A percentile compares a stretch with the other conserved stretches of the same genome.
Evolutionary conservation across 2,329 filamentous ascomycete genomes (phyloP).

Genomic region (Ascochyta clinopodiicola): DNA sequence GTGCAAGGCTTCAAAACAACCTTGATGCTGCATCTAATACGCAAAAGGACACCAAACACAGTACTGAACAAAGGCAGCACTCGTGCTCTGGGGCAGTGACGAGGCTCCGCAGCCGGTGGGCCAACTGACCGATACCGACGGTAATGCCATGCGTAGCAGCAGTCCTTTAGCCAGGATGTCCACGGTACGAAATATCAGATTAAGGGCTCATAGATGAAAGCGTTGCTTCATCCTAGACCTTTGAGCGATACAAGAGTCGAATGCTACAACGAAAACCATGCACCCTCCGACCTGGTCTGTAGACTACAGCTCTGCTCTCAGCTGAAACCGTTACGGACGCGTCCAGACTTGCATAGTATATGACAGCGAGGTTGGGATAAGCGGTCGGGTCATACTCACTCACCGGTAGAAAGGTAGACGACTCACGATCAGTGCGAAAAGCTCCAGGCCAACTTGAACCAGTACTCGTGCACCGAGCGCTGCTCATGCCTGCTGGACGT

Average conservation of each 20-base stretch:
- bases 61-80: not conserved
- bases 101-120: not conserved
- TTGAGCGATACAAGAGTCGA: not conserved
- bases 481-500: not conserved
- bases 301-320: not conserved
- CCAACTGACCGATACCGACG: not conserved
- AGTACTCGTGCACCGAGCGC: not conserved
- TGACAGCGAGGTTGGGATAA: not conserved
- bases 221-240: not conserved
- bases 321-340: not conserved
- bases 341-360: not conserved
- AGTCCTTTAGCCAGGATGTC: not conserved
- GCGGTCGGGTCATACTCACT: not conserved
- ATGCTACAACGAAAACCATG: not conserved
- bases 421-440: not conserved
- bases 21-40: not conserved
- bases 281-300: not conserved
- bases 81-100: not conserved
- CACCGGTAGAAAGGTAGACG: not conserved
- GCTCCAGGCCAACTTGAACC: not conserved
- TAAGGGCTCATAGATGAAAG: not conserved
- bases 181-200: not conserved
- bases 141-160: not conserved
- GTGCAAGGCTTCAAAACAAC: not conserved
- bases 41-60: not conserved